Conservation (phyloP, 495 filamentous ascomycete species). For the Apodospora peruviana region DNA sequence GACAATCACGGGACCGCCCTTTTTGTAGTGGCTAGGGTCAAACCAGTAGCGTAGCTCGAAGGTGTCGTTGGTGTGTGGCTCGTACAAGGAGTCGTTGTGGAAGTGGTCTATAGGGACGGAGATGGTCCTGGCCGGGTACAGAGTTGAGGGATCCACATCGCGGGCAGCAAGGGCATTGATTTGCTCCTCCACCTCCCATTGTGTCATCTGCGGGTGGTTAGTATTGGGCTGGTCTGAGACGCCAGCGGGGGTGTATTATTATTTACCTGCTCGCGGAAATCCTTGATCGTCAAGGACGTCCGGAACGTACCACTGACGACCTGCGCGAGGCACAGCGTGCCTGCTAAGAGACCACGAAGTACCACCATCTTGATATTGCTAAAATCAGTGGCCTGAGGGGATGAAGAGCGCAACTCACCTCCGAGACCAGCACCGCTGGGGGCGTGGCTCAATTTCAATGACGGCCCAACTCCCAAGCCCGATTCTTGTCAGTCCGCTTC, state of each 20-base stretch:
- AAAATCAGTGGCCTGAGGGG: neutral
- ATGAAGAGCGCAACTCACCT: neutral
- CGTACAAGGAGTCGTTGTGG: slow-evolving; percentile 63
- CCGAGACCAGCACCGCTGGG: neutral
- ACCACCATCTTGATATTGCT: slow-evolving; percentile 1
- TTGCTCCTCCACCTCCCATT: slow-evolving; percentile 4
- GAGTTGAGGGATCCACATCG: slow-evolving; percentile 6
- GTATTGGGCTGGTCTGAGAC: neutral
- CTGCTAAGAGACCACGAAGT: slow-evolving; percentile 9
- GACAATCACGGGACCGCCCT: slow-evolving; percentile 68
- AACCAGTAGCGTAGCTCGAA: slow-evolving; percentile 71
- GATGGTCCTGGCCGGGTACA: slow-evolving; percentile 47
- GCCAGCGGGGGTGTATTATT: neutral
- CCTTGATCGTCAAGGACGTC: slow-evolving; percentile 10
- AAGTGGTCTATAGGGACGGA: slow-evolving; percentile 70
- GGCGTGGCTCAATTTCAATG: neutral
- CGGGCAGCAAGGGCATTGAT: neutral
- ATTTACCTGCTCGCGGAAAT: slow-evolving; percentile 16
- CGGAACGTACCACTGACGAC: slow-evolving; percentile 9
- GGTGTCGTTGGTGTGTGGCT: slow-evolving; percentile 55
- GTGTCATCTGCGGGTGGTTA: neutral
- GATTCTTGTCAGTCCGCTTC: neutral
- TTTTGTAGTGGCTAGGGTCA: slow-evolving; percentile 58
- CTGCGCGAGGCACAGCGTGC: slow-evolving; percentile 5
- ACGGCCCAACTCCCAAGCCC: neutral